Conservation (phyloP, 768 basidiomycete species). For the Trametopsis cervina region DNA sequence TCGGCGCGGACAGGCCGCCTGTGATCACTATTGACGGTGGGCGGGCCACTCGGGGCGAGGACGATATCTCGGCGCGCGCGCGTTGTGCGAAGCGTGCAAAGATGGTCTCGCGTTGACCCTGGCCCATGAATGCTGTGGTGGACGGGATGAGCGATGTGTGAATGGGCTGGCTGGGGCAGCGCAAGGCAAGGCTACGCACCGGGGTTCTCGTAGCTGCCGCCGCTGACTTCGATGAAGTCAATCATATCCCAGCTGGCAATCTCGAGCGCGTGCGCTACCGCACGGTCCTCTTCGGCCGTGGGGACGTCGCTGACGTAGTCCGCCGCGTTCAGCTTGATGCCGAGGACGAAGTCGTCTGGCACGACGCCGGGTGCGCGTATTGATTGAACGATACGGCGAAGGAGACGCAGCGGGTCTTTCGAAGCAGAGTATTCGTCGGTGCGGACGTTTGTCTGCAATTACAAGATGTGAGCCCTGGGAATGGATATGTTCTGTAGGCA, state of each 20-base stretch:
- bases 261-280: slow-evolving; percentile 51
- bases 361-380: slow-evolving; percentile 43
- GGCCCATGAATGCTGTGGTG: slow-evolving; percentile 11
- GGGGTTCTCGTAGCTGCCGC: slow-evolving; percentile 79
- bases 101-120: slow-evolving; percentile 48
- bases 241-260: slow-evolving; percentile 60
- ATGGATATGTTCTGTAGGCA: not conserved
- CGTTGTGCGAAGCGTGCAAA: slow-evolving; percentile 62
- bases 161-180: no score
- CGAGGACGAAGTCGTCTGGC: slow-evolving; percentile 57
- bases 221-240: slow-evolving; percentile 86
- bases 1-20: slow-evolving; percentile 64
- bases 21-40: slow-evolving; percentile 60
- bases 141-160: no score
- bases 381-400: slow-evolving; percentile 45
- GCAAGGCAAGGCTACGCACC: no score
- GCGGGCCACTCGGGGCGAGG: slow-evolving; percentile 12
- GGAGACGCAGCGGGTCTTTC: slow-evolving; percentile 44
- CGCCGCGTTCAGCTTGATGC: slow-evolving; percentile 74
- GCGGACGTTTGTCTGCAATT: slow-evolving; percentile 41
- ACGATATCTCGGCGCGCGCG: slow-evolving; percentile 40
- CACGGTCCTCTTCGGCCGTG: slow-evolving; percentile 30
- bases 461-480: not conserved
- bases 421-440: slow-evolving; percentile 51
- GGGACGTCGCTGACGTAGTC: slow-evolving; percentile 48